Base-by-base conservation (phyloP, 768 basidiomycete species). In the Leccinum variicolor region DNA sequence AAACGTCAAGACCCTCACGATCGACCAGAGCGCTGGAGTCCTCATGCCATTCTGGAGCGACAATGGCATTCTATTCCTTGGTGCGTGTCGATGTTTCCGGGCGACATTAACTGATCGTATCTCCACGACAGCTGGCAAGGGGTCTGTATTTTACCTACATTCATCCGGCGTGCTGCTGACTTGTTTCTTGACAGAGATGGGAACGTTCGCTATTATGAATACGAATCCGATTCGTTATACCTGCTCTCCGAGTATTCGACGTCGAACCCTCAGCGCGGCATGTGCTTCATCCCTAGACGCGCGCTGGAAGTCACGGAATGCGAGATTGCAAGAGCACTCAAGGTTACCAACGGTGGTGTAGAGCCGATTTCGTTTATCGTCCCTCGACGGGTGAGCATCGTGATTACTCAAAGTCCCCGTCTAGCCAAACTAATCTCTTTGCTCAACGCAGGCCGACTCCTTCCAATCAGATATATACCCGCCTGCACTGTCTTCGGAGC, bases 391-490 rank as follows among this genome's bases (percentile, higher is more conserved):
- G 93, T 90, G 61, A 53, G 81, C 70, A 19, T 2, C 46, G 46
- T n/a, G 4, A 13, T 46, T 8, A 46, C 19, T 23, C 21, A 15
- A 23, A 41, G 4, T 19, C 19, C 10, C 10, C 4, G 10, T 41
- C 39, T 11, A n/a, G n/a, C 46, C 11, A 61, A 36, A 36, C 49
- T 43, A 33, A 43, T 39, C n/a, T 8, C 15, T 28, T 21, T 17
- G 19, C 26, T 5, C 36, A 7, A 39, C 21, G 4, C 69, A 94
- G 91, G 83, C 94, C 36, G 94, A 98, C 57, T 85, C 87, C 5
- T 98, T 98, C 91, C 96, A 98, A 73, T 87, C 93, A 14, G 96
- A 98, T 73, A 96, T 98, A 72, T 98, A 85, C 80, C 96, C 97
- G 5, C 91, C 92, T 9, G 96, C 94, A 1, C 86, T 86, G 0